Evolutionary conservation across 2,329 filamentous ascomycete species (phyloP).

Genomic region (Paecilomyces niveus): DNA sequence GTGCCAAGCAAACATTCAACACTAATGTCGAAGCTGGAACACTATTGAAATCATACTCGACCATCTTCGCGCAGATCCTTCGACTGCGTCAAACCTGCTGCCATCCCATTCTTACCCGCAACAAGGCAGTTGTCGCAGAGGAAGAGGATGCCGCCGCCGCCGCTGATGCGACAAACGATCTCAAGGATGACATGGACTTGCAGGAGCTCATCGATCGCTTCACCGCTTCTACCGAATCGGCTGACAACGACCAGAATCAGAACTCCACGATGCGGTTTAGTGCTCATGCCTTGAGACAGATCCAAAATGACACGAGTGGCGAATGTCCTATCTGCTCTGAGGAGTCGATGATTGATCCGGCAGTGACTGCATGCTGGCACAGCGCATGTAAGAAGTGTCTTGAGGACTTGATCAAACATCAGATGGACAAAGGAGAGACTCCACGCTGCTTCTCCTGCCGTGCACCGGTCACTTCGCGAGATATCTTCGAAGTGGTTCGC

Average conservation of each 20-base stretch:
- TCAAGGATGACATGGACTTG: slow-evolving; percentile 95
- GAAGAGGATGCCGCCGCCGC: slow-evolving; percentile 75
- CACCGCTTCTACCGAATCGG: slow-evolving; percentile 58
- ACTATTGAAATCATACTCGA: slow-evolving; percentile 89
- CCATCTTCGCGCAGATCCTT: slow-evolving; percentile 93
- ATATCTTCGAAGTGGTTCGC: slow-evolving; percentile 86
- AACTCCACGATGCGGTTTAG: slow-evolving; percentile 68
- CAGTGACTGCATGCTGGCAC: slow-evolving; percentile 95
- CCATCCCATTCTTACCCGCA: slow-evolving; percentile 82
- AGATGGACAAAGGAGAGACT: slow-evolving; percentile 65
- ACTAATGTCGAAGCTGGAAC: slow-evolving; percentile 87
- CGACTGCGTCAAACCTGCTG: slow-evolving; percentile 90
- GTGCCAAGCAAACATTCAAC: slow-evolving; percentile 76
- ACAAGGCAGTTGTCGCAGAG: slow-evolving; percentile 75
- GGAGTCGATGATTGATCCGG: slow-evolving; percentile 90
- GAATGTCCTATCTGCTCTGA: slow-evolving; percentile 95
- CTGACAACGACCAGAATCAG: slow-evolving; percentile 38
- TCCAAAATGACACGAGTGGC: slow-evolving; percentile 77
- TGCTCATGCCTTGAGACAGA: slow-evolving; percentile 80
- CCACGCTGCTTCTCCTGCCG: slow-evolving; percentile 89
- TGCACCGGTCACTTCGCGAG: slow-evolving; percentile 69
- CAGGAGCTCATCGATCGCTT: slow-evolving; percentile 79
- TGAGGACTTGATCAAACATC: slow-evolving; percentile 82
- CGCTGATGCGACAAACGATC: slow-evolving; percentile 69
- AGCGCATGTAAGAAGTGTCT: slow-evolving; percentile 92